Evolutionary conservation across 352 stramenopile species (phyloP).

Genomic region (Globisporangium camurandrum): DNA sequence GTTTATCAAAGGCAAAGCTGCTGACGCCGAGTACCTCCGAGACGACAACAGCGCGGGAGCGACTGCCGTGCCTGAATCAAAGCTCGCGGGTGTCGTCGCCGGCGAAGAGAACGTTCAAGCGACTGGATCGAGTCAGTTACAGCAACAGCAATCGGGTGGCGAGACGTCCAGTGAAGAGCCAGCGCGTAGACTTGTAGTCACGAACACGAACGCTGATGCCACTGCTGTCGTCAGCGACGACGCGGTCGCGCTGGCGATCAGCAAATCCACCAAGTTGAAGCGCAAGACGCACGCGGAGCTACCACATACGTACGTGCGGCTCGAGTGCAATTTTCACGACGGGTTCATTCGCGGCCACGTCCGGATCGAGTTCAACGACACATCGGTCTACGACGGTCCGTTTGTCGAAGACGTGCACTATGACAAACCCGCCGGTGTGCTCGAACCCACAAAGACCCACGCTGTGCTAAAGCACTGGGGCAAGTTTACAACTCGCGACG

Average conservation of each 20-base stretch:
- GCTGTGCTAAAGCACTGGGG: conserved; percentile 44
- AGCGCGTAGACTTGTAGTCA: background rate
- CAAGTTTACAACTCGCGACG: conserved; percentile 66
- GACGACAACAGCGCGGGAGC: conserved; percentile 19
- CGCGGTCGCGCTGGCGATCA: background rate
- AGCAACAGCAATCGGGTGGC: background rate
- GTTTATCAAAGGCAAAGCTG: conserved; percentile 57
- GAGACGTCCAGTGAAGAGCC: conserved; percentile 1
- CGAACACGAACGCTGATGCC: background rate
- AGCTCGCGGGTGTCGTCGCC: conserved; percentile 1
- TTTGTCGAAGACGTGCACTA: conserved; percentile 63
- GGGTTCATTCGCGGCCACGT: conserved; percentile 55
- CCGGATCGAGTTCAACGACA: conserved; percentile 71
- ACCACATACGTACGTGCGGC: conserved; percentile 55
- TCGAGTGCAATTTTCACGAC: conserved; percentile 71
- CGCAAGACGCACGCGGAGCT: conserved; percentile 23
- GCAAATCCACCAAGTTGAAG: conserved; percentile 12
- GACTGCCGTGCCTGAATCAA: background rate
- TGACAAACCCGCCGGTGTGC: conserved; percentile 26
- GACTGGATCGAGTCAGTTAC: background rate
- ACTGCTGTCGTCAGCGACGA: background rate
- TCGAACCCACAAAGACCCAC: conserved; percentile 49
- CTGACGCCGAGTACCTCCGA: conserved; percentile 47
- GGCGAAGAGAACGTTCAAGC: background rate
- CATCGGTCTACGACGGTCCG: conserved; percentile 70